A percentile compares a stretch with the other conserved stretches of the same genome.
Conservation (phyloP, 1,284 basidiomycete species). For the Ceratobasidium sp. region DNA sequence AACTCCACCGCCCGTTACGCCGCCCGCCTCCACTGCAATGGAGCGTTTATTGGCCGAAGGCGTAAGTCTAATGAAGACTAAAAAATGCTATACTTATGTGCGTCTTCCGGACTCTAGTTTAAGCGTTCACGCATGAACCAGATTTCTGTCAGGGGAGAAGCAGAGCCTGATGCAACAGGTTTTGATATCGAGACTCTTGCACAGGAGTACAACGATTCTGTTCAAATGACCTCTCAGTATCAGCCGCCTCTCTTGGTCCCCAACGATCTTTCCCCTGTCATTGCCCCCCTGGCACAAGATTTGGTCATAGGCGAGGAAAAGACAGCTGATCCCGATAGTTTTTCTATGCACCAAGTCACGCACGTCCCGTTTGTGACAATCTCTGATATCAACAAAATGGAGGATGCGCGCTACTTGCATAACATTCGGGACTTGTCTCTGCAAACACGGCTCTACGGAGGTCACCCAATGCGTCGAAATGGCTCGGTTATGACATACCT, state of each 20-base stretch:
- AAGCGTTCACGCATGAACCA: slow-evolving; percentile 16
- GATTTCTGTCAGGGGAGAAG: background rate
- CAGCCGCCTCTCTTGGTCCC: slow-evolving; percentile 19
- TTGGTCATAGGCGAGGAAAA: background rate
- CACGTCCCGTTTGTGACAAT: slow-evolving; percentile 42
- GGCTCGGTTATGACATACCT: slow-evolving; percentile 42
- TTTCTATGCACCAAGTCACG: background rate
- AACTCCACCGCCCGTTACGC: background rate
- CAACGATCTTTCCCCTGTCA: slow-evolving; percentile 27
- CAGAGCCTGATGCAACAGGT: background rate
- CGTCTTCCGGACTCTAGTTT: background rate
- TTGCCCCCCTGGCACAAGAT: slow-evolving; percentile 2
- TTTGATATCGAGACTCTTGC: slow-evolving; percentile 15
- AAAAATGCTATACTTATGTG: background rate
- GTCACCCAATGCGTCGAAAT: slow-evolving; percentile 35
- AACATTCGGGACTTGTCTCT: slow-evolving; percentile 36
- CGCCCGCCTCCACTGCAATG: slow-evolving; percentile 29
- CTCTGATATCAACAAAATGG: slow-evolving; percentile 44
- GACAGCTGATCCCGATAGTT: background rate
- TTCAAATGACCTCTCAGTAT: slow-evolving; percentile 26
- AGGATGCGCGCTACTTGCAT: slow-evolving; percentile 24
- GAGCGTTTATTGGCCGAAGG: slow-evolving; percentile 35
- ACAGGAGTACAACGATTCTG: slow-evolving; percentile 24
- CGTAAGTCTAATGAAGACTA: background rate
- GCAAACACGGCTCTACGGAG: slow-evolving; percentile 26